These are phyloP conservation scores for Debaryomyces fabryi DNA, from an alignment of 1,139 yeast species.

Conservation along the genomic window DNA sequence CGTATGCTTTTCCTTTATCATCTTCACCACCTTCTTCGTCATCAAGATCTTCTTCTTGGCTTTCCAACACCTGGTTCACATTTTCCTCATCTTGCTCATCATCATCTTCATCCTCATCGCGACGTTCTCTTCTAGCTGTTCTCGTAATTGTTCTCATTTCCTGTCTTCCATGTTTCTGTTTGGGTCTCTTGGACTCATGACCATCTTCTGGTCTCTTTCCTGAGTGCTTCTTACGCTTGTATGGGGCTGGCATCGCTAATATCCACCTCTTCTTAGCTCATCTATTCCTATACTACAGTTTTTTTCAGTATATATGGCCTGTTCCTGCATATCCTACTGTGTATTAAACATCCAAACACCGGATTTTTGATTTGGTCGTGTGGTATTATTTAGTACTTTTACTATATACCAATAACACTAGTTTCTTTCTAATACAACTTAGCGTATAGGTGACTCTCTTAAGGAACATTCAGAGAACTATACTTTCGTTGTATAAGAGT, in stretches of 20 bases:
- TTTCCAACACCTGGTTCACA: conserved; percentile 14
- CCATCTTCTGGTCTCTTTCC: not conserved
- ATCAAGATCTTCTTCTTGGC: conserved; percentile 10
- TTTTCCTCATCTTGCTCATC: conserved; percentile 20
- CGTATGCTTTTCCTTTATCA: conserved; percentile 59
- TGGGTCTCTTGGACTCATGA: conserved; percentile 13
- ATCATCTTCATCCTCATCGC: conserved; percentile 15
- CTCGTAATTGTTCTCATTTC: conserved; percentile 52
- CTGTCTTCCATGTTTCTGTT: conserved; percentile 57
- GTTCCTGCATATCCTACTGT: not conserved
- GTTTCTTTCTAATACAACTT: not conserved
- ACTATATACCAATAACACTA: not conserved
- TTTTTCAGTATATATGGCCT: not conserved
- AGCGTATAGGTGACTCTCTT: not conserved
- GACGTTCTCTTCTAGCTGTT: conserved; percentile 41
- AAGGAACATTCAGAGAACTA: not conserved
- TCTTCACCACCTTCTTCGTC: conserved; percentile 13
- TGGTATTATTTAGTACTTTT: not conserved
- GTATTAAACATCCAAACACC: conserved; percentile 2
- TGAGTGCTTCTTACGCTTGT: conserved; percentile 9
- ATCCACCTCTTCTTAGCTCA: not conserved
- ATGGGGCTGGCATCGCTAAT: conserved; percentile 9
- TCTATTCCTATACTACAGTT: not conserved
- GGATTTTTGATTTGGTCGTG: not conserved
- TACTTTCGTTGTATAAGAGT: not conserved